Conservation (phyloP, 2,329 filamentous ascomycete species). For the Corinectria fuckeliana region DNA sequence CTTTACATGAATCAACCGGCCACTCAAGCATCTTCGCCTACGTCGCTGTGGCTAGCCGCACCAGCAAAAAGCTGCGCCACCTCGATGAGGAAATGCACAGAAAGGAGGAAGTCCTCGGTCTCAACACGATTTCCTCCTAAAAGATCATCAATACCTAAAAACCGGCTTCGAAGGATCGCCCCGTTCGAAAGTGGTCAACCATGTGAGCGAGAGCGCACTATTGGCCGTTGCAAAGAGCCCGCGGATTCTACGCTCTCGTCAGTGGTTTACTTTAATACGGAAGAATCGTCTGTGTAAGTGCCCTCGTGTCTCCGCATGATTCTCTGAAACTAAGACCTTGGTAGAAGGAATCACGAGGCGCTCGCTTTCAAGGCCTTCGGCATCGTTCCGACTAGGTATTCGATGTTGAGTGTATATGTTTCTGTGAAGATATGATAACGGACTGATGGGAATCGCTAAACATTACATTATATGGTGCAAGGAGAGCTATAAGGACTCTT, state of each 20-base stretch:
- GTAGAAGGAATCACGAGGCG: neutral
- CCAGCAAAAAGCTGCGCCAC: neutral
- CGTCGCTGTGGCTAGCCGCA: neutral
- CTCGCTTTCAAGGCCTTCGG: neutral
- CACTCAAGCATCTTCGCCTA: neutral
- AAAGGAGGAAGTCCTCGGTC: neutral
- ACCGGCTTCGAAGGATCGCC: neutral
- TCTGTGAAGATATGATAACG: neutral
- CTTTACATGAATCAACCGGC: neutral
- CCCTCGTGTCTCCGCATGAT: neutral
- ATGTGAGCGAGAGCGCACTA: neutral
- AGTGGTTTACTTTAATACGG: neutral
- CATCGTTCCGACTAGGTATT: neutral
- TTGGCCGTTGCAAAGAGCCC: neutral
- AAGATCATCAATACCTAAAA: neutral
- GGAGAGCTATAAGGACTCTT: neutral
- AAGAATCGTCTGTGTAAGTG: neutral
- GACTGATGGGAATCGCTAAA: neutral
- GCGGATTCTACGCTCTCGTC: neutral
- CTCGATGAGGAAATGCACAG: neutral
- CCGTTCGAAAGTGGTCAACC: neutral
- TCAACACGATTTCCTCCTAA: neutral
- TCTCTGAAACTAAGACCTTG: neutral
- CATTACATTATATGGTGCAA: neutral
- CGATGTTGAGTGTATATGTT: neutral